phyloP scores from a whole-genome alignment of 495 filamentous ascomycete genomes.

The Tuber calosporum region DNA sequence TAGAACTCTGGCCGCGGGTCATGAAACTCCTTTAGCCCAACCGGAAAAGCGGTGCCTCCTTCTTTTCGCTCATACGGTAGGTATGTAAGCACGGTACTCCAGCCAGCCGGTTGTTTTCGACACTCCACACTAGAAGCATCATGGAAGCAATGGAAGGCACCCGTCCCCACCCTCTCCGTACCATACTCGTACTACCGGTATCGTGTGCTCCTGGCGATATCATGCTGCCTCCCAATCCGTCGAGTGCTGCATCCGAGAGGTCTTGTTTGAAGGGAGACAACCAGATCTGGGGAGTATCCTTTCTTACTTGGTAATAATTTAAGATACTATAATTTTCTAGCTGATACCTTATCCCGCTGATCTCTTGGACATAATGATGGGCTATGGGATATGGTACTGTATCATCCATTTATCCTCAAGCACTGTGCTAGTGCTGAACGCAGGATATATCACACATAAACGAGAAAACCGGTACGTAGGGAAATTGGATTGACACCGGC shows the following conservation, averaged over 20 bases:
- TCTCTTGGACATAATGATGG: no score
- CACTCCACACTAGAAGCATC: background rate
- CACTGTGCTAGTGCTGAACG: background rate
- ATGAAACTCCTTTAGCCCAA: background rate
- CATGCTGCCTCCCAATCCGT: background rate
- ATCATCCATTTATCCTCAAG: background rate
- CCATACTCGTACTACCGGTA: background rate
- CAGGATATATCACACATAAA: background rate
- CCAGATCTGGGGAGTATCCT: no score
- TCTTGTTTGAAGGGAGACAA: no score
- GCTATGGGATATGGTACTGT: background rate
- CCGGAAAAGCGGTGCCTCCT: background rate
- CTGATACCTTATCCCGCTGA: no score
- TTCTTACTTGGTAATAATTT: no score
- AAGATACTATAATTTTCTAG: no score
- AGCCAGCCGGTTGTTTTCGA: background rate
- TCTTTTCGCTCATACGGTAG: conserved; percentile 4
- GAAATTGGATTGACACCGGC: conserved; percentile 4
- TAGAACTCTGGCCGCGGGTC: background rate
- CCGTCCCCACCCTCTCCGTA: background rate
- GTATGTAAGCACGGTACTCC: background rate
- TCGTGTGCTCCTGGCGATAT: background rate
- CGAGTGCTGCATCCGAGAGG: no score
- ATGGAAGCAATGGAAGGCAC: background rate
- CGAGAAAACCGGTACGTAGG: background rate